Evolutionary conservation across 2,329 filamentous ascomycete genomes (phyloP), one percentile per base, ranked within the genome.

Genomic region (Penicillium paneum): DNA sequence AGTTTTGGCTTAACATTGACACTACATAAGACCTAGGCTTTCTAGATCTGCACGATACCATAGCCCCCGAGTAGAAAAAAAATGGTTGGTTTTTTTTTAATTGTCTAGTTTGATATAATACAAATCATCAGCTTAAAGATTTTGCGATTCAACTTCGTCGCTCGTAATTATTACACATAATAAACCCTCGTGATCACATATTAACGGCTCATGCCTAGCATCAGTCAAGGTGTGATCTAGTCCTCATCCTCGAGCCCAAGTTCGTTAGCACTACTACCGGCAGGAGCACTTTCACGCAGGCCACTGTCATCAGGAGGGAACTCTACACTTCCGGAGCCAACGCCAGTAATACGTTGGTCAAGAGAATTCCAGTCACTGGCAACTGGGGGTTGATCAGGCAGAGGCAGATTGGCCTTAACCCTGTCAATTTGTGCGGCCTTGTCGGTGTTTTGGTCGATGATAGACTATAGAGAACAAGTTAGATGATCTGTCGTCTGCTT

Each of bases 301-400:
- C 83, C 84, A 24, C 78, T 73, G 34, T 78, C 73, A 12, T 46
- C 48, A 32, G 81, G 74, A 57, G 81, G 79, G 49, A 76, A 81
- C 61, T 81, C 70, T 1, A 79, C 63, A 50, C 80, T 74, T 19
- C 87, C 87, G 34, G 85, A 83, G 59, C 87, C 87, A 44, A 89
- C 84, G 67, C 90, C 88, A 68, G 89, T 85, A 52, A 77, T 89
- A 58, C 82, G 76, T 31, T 80, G 80, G 65, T 93, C 88, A 47
- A 82, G 78, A 0, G 87, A 90, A 71, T 92, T 85, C 81, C 85
- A 91, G 79, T 94, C 89, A 5, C 88, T 88, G n/a, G 84, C 76
- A n/a, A 75, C 77, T 1, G 89, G 88, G 21, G 90, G 90, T 62
- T 92, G 80, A 2, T 93, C 89, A 17, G 90, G 90, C 47, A 92